phyloP scores from a whole-genome alignment of 805 yeast species.

The Barnettozyma wickerhamii region DNA sequence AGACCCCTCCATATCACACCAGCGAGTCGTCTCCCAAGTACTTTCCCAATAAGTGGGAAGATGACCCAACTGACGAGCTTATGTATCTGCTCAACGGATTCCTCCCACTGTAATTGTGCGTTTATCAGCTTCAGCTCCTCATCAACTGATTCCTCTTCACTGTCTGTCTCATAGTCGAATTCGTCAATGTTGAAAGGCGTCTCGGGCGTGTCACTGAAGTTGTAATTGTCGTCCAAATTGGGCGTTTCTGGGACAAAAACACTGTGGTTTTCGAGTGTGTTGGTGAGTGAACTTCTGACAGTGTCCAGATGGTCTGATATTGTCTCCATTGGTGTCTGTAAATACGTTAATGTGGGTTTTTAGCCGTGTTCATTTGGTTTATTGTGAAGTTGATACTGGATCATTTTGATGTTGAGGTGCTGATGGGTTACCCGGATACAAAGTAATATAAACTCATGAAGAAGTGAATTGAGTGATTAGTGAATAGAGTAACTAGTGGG shows the following conservation, averaged over 20 bases:
- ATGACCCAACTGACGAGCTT: conserved; percentile 56
- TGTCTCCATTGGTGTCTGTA: too few species aligned
- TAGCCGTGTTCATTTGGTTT: too few species aligned
- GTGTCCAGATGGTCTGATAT: too few species aligned
- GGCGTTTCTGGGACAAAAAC: conserved; percentile 3
- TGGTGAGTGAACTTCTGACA: too few species aligned
- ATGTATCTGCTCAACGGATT: conserved; percentile 53
- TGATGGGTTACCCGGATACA: too few species aligned
- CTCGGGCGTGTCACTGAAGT: conserved; percentile 5
- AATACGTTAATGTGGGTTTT: too few species aligned
- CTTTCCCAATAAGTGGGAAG: conserved; percentile 63
- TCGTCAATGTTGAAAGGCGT: conserved; percentile 10
- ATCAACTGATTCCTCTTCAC: conserved; percentile 16
- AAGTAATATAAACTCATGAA: too few species aligned
- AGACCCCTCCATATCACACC: conserved; percentile 26
- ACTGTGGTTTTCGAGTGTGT: neutral
- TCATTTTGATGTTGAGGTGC: too few species aligned
- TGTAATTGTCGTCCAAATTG: conserved; percentile 8
- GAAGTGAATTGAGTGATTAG: too few species aligned
- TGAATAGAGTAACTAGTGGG: too few species aligned
- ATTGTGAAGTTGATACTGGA: too few species aligned
- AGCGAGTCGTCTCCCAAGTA: conserved; percentile 59
- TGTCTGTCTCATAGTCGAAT: conserved; percentile 15
- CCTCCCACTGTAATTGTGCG: conserved; percentile 74
- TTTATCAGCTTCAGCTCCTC: conserved; percentile 29